Conservation (phyloP, 2,329 filamentous ascomycete species). For the Pseudogymnoascus sp. region DNA sequence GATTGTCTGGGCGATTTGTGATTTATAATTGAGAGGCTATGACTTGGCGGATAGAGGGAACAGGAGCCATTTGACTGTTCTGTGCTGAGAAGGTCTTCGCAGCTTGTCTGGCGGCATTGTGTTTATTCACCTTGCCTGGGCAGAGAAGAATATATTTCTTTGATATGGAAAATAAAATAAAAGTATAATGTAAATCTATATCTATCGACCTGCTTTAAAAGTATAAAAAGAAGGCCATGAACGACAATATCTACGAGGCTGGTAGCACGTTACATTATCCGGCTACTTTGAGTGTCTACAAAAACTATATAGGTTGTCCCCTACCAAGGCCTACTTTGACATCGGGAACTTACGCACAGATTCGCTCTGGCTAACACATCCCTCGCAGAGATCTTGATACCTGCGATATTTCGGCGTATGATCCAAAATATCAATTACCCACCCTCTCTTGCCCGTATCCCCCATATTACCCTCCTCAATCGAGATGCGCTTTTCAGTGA, state of each 20-base stretch:
- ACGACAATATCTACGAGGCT: too few species aligned
- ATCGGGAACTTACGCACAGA: background rate
- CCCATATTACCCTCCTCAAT: slow-evolving; percentile 10
- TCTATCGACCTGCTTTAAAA: background rate
- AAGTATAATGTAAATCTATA: background rate
- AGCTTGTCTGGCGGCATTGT: background rate
- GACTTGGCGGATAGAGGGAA: background rate
- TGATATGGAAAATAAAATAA: background rate
- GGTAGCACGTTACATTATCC: too few species aligned
- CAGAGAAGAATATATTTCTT: background rate
- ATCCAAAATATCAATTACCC: slow-evolving; percentile 12
- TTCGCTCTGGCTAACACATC: background rate
- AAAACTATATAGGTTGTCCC: background rate
- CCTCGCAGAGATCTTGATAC: background rate
- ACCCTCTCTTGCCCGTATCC: slow-evolving; percentile 1
- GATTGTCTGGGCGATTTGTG: background rate
- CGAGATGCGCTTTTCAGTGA: background rate
- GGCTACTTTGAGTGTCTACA: background rate
- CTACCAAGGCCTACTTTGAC: background rate
- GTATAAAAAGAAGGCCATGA: too few species aligned
- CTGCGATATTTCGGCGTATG: background rate
- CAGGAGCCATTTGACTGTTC: background rate
- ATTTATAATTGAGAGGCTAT: background rate
- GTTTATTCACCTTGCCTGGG: background rate
- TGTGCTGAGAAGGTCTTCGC: background rate